A percentile compares a stretch with the other conserved stretches of the same genome.
These are phyloP conservation scores for Stylosanthes scabra DNA, from an alignment of 331 rosid genomes.

Conservation along the genomic window DNA sequence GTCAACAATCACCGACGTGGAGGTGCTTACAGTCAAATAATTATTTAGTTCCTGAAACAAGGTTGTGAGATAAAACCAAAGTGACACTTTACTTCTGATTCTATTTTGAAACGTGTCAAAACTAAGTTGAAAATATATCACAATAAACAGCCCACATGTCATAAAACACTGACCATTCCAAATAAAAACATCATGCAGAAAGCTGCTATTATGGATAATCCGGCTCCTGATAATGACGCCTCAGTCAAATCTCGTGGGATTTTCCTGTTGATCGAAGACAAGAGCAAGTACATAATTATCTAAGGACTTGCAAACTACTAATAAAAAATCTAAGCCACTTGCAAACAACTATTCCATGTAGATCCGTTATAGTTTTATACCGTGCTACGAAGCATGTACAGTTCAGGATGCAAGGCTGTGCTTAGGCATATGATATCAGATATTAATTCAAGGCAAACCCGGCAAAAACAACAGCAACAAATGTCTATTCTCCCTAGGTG, in stretches of 20 bases:
- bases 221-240: conserved; percentile 93
- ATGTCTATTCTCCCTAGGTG: background rate
- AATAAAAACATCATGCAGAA: conserved; percentile 84
- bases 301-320: background rate
- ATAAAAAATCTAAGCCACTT: background rate
- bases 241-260: conserved; percentile 98
- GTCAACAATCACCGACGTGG: conserved; percentile 92
- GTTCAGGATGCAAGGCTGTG: background rate
- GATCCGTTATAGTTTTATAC: background rate
- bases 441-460: background rate
- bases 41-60: conserved; percentile 80
- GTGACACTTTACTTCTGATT: conserved; percentile 23
- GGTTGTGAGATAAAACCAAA: conserved; percentile 17
- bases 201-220: conserved; percentile 88
- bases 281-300: conserved; percentile 8
- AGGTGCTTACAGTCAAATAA: conserved; percentile 82
- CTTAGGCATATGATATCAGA: background rate
- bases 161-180: conserved; percentile 80
- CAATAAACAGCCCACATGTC: background rate
- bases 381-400: background rate
- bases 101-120: conserved; percentile 24
- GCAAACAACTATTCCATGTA: background rate
- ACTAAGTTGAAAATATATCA: too few species aligned
- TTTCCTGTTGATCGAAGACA: conserved; percentile 63
- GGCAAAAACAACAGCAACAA: background rate